phyloP scores from a whole-genome alignment of 768 basidiomycete genomes.

The Trametes gibbosa region DNA sequence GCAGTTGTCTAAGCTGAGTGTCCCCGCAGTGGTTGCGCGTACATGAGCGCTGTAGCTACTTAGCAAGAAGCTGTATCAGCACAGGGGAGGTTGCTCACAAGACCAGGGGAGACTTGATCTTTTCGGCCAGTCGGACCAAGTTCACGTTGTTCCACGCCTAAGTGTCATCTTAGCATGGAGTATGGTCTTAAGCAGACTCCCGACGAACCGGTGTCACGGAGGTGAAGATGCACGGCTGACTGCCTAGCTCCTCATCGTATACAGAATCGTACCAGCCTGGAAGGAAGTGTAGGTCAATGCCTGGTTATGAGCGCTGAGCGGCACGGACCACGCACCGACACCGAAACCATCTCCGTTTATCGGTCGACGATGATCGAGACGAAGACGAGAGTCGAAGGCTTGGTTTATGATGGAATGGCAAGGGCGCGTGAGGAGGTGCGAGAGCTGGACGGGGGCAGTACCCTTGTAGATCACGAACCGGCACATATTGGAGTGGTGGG shows the following conservation, averaged over 20 bases:
- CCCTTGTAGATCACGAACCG: slow-evolving; percentile 96
- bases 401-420: slow-evolving; percentile 97
- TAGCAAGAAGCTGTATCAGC: background rate
- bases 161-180: background rate
- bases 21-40: slow-evolving; percentile 89
- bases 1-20: slow-evolving; percentile 89
- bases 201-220: slow-evolving; percentile 84
- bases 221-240: slow-evolving; percentile 93
- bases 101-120: slow-evolving; percentile 93
- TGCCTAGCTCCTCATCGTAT: slow-evolving; percentile 78
- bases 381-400: slow-evolving; percentile 90
- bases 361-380: slow-evolving; percentile 77
- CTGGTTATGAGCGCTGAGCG: background rate
- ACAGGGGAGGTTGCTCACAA: slow-evolving; percentile 56
- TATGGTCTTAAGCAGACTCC: background rate
- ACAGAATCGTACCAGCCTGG: slow-evolving; percentile 95
- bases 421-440: slow-evolving; percentile 91
- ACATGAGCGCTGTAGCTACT: slow-evolving; percentile 71
- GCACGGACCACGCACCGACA: slow-evolving; percentile 56
- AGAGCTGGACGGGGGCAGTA: slow-evolving; percentile 87
- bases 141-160: slow-evolving; percentile 98
- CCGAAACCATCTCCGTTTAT: slow-evolving; percentile 97
- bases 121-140: slow-evolving; percentile 89
- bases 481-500: slow-evolving; percentile 56
- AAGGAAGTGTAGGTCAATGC: background rate